Evolutionary conservation across 83 land plant genomes (phyloP).

Genomic region (Picea mariana): DNA sequence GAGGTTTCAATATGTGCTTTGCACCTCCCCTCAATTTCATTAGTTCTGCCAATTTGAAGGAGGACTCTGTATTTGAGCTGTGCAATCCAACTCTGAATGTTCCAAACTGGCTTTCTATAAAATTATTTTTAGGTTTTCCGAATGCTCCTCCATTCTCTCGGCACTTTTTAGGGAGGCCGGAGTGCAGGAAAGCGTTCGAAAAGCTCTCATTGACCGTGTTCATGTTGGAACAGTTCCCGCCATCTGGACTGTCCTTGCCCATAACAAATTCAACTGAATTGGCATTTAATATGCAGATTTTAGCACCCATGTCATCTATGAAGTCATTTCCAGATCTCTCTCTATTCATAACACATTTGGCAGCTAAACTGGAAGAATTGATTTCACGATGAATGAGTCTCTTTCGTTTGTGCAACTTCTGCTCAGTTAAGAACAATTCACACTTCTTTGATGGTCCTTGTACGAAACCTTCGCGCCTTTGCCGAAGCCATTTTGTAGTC

Average conservation of each 20-base stretch:
- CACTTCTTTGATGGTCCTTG: neutral
- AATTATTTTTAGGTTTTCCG: neutral
- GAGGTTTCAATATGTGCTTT: conserved; percentile 11
- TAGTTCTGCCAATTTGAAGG: conserved; percentile 4
- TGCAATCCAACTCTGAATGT: neutral
- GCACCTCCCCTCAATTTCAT: conserved; percentile 1
- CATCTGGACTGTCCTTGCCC: neutral
- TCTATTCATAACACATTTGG: neutral
- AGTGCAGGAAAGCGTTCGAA: neutral
- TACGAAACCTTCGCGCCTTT: neutral
- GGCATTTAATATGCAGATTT: neutral
- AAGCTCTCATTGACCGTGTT: neutral
- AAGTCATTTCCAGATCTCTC: neutral
- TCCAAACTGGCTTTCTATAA: neutral
- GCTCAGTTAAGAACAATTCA: neutral
- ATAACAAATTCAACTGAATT: neutral
- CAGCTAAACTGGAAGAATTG: conserved; percentile 2
- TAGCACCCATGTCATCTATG: neutral
- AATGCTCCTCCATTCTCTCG: neutral
- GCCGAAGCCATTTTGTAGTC: neutral
- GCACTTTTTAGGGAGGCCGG: neutral
- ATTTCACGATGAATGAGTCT: neutral
- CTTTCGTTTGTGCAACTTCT: neutral
- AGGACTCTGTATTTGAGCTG: neutral
- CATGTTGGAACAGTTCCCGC: neutral